Evolutionary conservation across 768 basidiomycete genomes (phyloP), one percentile per base, ranked within the genome.

Genomic region (Leccinellum rugosiceps): DNA sequence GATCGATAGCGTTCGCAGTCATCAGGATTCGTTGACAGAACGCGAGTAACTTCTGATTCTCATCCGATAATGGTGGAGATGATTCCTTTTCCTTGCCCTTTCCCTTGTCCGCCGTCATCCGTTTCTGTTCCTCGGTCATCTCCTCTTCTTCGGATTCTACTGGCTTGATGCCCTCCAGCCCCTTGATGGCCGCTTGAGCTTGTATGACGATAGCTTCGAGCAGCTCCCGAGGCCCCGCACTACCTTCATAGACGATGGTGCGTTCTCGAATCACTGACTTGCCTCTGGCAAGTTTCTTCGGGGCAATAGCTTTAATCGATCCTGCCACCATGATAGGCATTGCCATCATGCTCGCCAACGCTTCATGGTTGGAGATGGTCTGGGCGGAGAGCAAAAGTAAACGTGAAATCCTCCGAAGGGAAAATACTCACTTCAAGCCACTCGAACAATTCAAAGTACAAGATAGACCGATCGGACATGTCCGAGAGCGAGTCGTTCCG

Each of bases 361-460:
- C 89, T 77, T 96, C 95, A 60, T 97, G 94, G 63, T 87, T 87
- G 6, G 94, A 95, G 47, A 98, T 89, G 1, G 91, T 93, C 94
- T 97, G 55, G 17, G 53, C 8, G 23, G 46, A 53, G 14, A 70
- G 50, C 8, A 23, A 50, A 32, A 19, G 53, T 30, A 56, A 55
- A 48, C 17, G 38, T 17, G 41, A 34, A 43, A 17, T 41, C 25
- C 31, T n/a, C n/a, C 35, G 17, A 53, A 9, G 7, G 1, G 55
- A 47, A 5, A 13, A 1, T 25, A 19, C 64, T 65, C 73, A 92
- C 94, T 84, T 94, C 90, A 11, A 98, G 79, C 94, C 94, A 98
- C 63, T 91, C 86, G 53, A 97, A 82, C 26, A 98, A 72, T 68
- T 95, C 91, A 67, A 90, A 91, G 72, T 97, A 98, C 17, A 98